Evolutionary conservation across 768 basidiomycete species (phyloP), one percentile per base, ranked within the genome.

Genomic region (Suillus decipiens): DNA sequence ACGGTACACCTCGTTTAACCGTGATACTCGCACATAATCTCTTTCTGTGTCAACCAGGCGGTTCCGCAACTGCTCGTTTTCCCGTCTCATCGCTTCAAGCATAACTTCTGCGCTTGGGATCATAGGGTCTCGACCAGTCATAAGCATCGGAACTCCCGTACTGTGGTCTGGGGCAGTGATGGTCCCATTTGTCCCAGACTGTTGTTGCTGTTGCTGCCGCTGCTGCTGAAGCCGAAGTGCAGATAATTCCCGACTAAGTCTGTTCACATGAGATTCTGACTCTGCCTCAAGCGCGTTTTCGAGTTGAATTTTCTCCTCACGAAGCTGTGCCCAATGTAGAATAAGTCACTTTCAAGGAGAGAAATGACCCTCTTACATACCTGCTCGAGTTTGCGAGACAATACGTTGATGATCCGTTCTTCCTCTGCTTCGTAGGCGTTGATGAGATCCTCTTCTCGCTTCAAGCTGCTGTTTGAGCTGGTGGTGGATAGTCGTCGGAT

Each of bases 361-460:
- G 37, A 42, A 67, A 58, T 53, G 36, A 19, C 42, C 5, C 48
- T 24, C 53, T 54, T 58, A 28, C 24, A 60, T 63, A 90, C 93
- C 87, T 90, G 84, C 77, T 94, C 91, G 59, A 95, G 80, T 73
- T 94, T 95, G 68, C 92, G 81, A 33, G 89, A 93, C 61, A 95
- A 78, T 8, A 90, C 80, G 64, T 93, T 93, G 67, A 92, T 89
- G 61, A 95, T 93, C 51, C 92, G 86, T 73, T 95, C 93, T 76
- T 95, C 92, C 75, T 95, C 92, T 12, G 92, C 93, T 69, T 94
- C 92, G 73, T 93, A 94, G 24, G 89, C 89, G 75, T 94, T 93
- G 71, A 93, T 93, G 71, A 94, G 80, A 59, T 86, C 88, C 71
- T 93, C 92, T 69, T 88, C 85, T 43, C 80, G 75, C 66, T 83